Evolutionary conservation across 495 filamentous ascomycete genomes (phyloP), one percentile per base, ranked within the genome.

Genomic region (Aspergillus carlsbadensis): DNA sequence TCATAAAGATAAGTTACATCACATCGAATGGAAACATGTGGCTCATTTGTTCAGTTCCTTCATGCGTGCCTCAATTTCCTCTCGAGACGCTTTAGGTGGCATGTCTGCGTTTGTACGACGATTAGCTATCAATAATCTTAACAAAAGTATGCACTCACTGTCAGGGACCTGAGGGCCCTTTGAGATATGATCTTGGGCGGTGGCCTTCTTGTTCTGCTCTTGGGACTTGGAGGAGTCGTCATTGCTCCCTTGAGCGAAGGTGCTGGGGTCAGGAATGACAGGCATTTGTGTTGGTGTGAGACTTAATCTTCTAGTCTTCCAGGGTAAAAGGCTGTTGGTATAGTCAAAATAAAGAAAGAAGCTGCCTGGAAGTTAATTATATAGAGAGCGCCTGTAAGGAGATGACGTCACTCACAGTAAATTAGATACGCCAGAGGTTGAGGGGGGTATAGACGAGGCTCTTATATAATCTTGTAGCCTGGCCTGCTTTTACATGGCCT

Each of bases 51-150:
- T 89, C 60, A 91, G 60, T 61, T 83, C 81, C 62, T 83, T 71
- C 41, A 80, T 81, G 66, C 82, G 87, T 5, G 80, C 84, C 57
- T 78, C 73, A 36, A 84, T 80, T 61, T 91, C 87, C 64, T 88
- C 85, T 65, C 83, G 85, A n/a, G 86, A 77, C 18, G 75, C 79
- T 62, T 79, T 81, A 45, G 80, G 74, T 22, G 77, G 78, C 69
- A 86, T 72, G 18, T 83, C 78, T 76, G 68, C 59, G 21, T 5
- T 8, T 21, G 26, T 29, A 29, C 8, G 26, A 29, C 26, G 65
- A 21, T 45, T 7, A 51, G 10, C 15, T 43, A n/a, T n/a, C n/a
- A n/a, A n/a, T n/a, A n/a, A n/a, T n/a, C n/a, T n/a, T 41, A 44
- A 2, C 22, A 24, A 10, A 15, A 37, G 21, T 24, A 44, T n/a